Base-by-base conservation (phyloP, 1,284 basidiomycete species). In the Psilocybe mexicana region DNA sequence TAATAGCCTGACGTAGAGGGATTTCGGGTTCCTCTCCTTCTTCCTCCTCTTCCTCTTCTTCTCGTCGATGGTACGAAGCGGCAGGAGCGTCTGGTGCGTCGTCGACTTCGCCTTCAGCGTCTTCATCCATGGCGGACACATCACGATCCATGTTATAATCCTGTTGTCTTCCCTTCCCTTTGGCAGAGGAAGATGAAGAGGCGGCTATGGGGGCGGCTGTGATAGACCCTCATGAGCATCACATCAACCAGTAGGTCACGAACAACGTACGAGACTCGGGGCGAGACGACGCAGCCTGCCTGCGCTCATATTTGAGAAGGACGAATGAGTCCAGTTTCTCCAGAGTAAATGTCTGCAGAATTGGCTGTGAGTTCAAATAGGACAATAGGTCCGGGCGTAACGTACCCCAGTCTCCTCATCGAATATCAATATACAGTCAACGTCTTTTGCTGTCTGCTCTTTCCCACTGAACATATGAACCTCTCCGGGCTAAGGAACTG, bases 361-460 rank as follows among this genome's bases (percentile, higher is more conserved):
- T 18, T 28, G 3, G n/a, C 25, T 6, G 48, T 51, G 12, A 51
- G 38, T 30, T 7, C 28, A 43, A 5, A 6, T 23, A 44, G 36
- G n/a, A 35, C 12, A 30, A n/a, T 30, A 55, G 38, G 8, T 35
- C 35, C 14, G 46, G 12, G 30, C 35, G n/a, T 33, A 28, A 76
- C 84, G 67, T 65, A 89, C 89, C 58, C 82, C 81, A 49, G 80
- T 76, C 54, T 84, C 85, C 65, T 89, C 87, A 66, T 92, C 89
- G 66, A 85, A 91, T 47, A 92, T 86, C 47, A 92, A 74, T 6
- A 92, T 82, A 62, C 90, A 92, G 48, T 91, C 88, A 61, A 78
- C 78, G 45, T 90, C 87, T 65, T 84, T 87, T 2, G 85, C 78
- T 1, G 79, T 70, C 4, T 74, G 74, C 65, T 87, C 86, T 7